Percentiles rank a stretch among this genome's conserved stretches.
Conservation (phyloP, 305 asterid species). For the Ilex paraguariensis region DNA sequence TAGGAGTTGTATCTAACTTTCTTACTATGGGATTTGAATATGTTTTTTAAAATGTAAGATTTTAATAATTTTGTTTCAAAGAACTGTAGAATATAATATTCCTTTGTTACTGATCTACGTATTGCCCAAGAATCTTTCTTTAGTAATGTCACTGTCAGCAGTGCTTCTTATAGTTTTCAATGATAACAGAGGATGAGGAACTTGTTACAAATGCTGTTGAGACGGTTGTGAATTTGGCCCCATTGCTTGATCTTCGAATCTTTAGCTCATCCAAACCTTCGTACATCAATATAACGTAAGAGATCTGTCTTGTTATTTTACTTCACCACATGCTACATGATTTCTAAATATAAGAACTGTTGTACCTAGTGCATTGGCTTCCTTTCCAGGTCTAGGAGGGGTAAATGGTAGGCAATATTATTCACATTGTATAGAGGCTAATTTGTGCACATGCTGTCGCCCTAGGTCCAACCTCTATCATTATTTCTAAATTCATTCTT, state of each 20-base stretch:
- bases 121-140: too few relatives aligned
- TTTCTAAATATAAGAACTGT: neutral
- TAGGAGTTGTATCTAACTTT: too few relatives aligned
- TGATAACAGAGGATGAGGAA: constrained; percentile 87
- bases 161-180: neutral
- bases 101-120: too few relatives aligned
- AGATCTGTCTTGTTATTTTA: constrained; percentile 4
- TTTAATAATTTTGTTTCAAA: too few relatives aligned
- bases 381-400: neutral
- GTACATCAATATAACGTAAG: constrained; percentile 78
- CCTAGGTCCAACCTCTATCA: neutral
- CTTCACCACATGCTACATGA: constrained; percentile 4
- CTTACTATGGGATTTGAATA: too few relatives aligned
- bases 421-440: neutral
- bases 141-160: too few relatives aligned
- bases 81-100: too few relatives aligned
- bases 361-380: neutral
- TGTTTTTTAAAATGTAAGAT: too few relatives aligned
- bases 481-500: neutral
- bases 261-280: constrained; percentile 85
- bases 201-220: constrained; percentile 89
- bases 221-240: constrained; percentile 88
- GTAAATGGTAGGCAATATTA: neutral
- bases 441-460: neutral
- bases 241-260: constrained; percentile 83